phyloP scores from a whole-genome alignment of 441 rosid species.

The Brassica hybrid region DNA sequence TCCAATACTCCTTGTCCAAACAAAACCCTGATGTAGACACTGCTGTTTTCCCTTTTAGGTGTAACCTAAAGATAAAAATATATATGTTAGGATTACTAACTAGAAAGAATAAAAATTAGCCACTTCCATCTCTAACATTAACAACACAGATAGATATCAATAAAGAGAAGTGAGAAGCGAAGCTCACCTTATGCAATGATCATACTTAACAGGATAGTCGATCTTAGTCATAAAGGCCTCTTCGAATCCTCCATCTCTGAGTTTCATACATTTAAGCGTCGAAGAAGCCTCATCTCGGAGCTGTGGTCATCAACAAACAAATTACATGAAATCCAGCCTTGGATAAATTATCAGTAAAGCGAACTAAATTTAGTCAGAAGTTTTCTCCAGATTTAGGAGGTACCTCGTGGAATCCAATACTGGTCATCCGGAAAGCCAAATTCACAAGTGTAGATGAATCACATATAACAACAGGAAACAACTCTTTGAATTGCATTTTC shows the following conservation, averaged over 20 bases:
- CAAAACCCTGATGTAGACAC: constrained; percentile 66
- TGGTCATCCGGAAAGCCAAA: constrained; percentile 74
- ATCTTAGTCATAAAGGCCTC: constrained; percentile 74
- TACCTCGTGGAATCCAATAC: constrained; percentile 77
- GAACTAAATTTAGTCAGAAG: constrained; percentile 8
- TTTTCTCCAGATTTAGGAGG: constrained; percentile 17
- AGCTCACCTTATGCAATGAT: constrained; percentile 73
- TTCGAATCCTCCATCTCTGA: constrained; percentile 82
- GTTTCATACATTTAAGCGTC: constrained; percentile 72
- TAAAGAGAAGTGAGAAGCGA: constrained; percentile 28
- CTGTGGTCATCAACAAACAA: constrained; percentile 47
- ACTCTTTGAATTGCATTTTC: constrained; percentile 52
- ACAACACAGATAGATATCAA: not conserved
- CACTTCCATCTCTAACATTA: constrained; percentile 7
- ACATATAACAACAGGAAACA: constrained; percentile 74
- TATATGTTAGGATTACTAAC: constrained; percentile 28
- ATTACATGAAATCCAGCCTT: constrained; percentile 17
- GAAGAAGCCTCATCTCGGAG: constrained; percentile 81
- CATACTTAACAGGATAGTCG: constrained; percentile 82
- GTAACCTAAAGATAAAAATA: constrained; percentile 54
- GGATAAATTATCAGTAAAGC: constrained; percentile 12
- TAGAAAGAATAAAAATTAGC: constrained; percentile 4
- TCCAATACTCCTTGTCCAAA: constrained; percentile 95
- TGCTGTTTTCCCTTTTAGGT: constrained; percentile 60
- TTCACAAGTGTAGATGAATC: constrained; percentile 58